phyloP scores from a whole-genome alignment of 2,329 filamentous ascomycete genomes.

The Calonectria hongkongensis region DNA sequence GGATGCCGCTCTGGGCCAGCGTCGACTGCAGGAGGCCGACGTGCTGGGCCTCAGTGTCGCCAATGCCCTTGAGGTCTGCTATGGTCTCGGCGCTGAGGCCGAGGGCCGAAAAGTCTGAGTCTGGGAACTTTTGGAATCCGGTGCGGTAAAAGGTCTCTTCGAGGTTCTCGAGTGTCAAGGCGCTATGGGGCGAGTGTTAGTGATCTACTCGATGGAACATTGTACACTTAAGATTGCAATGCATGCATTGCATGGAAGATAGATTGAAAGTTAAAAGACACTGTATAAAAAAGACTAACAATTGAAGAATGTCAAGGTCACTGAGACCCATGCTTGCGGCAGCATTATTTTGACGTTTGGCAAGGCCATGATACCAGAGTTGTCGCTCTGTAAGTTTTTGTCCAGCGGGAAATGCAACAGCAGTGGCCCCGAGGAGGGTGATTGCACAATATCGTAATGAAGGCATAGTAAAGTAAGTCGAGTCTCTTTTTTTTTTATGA shows the following conservation, averaged over 20 bases:
- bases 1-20: constrained; percentile 73
- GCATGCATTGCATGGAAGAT: background rate
- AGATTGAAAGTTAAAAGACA: no score
- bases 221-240: background rate
- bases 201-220: background rate
- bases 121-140: constrained; percentile 80
- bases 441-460: constrained; percentile 65
- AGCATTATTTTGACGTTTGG: constrained; percentile 70
- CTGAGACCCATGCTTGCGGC: constrained; percentile 68
- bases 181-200: constrained; percentile 57
- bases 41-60: constrained; percentile 74
- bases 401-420: constrained; percentile 67
- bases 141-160: constrained; percentile 83
- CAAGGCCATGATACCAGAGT: constrained; percentile 66
- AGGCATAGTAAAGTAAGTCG: constrained; percentile 57
- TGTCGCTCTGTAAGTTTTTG: constrained; percentile 67
- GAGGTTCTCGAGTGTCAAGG: constrained; percentile 84
- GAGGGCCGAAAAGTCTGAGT: constrained; percentile 77
- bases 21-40: constrained; percentile 64
- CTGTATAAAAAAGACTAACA: constrained; percentile 63
- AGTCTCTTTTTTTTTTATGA: constrained; percentile 36
- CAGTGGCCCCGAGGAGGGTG: constrained; percentile 66
- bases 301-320: constrained; percentile 75
- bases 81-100: constrained; percentile 57
- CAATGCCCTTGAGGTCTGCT: constrained; percentile 76